Base-by-base conservation (phyloP, 2,329 filamentous ascomycete genomes). In the Aureobasidium sp. region DNA sequence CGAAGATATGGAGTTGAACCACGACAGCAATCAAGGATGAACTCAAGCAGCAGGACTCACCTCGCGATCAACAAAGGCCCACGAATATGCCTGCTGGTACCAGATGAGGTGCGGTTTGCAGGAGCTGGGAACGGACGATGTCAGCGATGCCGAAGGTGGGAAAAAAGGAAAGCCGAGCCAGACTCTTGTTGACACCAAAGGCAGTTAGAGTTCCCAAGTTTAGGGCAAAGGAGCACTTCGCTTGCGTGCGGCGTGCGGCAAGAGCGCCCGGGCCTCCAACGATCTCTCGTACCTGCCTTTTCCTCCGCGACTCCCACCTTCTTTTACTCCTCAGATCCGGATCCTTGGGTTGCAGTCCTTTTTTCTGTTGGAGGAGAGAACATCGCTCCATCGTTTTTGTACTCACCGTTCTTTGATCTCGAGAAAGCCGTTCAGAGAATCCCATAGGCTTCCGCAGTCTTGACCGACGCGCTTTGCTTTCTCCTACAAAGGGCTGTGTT, bases 281-380 rank as follows among this genome's bases (percentile, higher is more conserved):
- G 51, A 55, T 44, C 51, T 55, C 57, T 59, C 50, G 57, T 59
- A 59, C 57, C 57, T 59, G 57, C 57, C 57, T 50, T 59, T 49
- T 49, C 44, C 57, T 49, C 48, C 45, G 39, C 34, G 44, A 49
- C 57, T 49, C 45, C 45, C 45, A 49, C 57, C 57, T 42, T 59
- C 37, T 45, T 59, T 49, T 50, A 49, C 57, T 42, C 45, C 9
- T 50, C 42, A 58, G 41, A 44, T 48, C 54, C 54, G 54, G 13
- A 37, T 58, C 30, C 54, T 42, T 58, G 54, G 54, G 54, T 47
- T 48, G 27, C 39, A n/a, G 41, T 13, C 32, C 29, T 48, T 36
- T 34, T 45, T 8, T 45, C 11, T 39, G 21, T 44, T 58, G 54
- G 41, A 39, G 21, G 39, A 48, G 32, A 58, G 11, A 36, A 7